Percentiles rank a stretch among this genome's conserved stretches.
phyloP scores from a whole-genome alignment of 2,329 filamentous ascomycete species.

The Trichocomaceae sp. region DNA sequence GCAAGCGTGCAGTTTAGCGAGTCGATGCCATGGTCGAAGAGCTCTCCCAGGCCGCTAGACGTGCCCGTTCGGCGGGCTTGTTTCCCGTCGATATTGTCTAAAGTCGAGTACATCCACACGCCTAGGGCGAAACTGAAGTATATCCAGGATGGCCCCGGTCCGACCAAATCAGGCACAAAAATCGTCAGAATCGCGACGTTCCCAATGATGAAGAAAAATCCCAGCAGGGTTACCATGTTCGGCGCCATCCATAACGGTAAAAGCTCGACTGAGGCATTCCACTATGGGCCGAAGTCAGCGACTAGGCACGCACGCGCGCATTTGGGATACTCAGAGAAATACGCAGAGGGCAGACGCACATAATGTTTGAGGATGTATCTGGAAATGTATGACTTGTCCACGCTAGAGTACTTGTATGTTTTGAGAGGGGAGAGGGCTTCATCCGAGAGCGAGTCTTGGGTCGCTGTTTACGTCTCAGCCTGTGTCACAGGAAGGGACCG shows the following conservation, averaged over 20 bases:
- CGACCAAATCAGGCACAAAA: slow-evolving; percentile 81
- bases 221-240: slow-evolving; percentile 93
- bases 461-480: slow-evolving; percentile 22
- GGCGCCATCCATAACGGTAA: slow-evolving; percentile 94
- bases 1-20: slow-evolving; percentile 94
- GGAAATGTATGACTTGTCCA: slow-evolving; percentile 92
- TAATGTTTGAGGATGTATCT: slow-evolving; percentile 92
- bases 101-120: slow-evolving; percentile 97
- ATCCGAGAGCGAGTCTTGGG: slow-evolving; percentile 64
- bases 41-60: slow-evolving; percentile 86
- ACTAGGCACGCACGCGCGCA: not conserved
- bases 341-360: slow-evolving; percentile 54
- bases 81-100: slow-evolving; percentile 99
- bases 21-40: slow-evolving; percentile 98
- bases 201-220: slow-evolving; percentile 86
- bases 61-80: slow-evolving; percentile 92
- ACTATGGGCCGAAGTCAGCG: slow-evolving; percentile 49
- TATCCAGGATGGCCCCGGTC: slow-evolving; percentile 82
- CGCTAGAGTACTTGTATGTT: slow-evolving; percentile 93
- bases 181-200: slow-evolving; percentile 73
- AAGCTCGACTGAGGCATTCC: slow-evolving; percentile 91
- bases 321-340: not conserved
- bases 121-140: slow-evolving; percentile 95
- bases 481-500: not conserved
- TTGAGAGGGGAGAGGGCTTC: slow-evolving; percentile 87